Base-by-base conservation (phyloP, 2,329 filamentous ascomycete genomes). In the Venturia oleaginea region DNA sequence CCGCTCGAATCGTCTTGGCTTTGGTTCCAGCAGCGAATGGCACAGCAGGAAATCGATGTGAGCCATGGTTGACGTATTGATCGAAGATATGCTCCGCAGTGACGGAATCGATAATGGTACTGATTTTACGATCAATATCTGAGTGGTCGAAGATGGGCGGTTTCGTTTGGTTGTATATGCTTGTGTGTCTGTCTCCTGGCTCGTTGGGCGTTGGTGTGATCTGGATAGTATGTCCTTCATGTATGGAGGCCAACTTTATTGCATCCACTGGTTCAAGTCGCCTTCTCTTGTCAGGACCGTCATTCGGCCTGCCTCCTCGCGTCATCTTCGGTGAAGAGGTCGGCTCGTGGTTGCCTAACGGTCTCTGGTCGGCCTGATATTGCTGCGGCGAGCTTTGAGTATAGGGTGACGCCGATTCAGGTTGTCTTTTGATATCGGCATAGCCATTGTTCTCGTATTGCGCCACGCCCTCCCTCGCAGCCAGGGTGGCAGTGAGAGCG, bases 401-500 rank as follows among this genome's bases (percentile, higher is more conserved):
- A 30, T 55, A 59, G n/a, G 62, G 62, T 5, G 62, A 63, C 17
- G 46, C 15, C 11, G 62, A 55, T 4, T 57, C 62, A 3, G 62
- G 22, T 13, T 54, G 59, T 32, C 59, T 40, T 22, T 60, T 60
- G n/a, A 60, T 37, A 38, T 60, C 59, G 27, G 15, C 34, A 24
- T 60, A 32, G 40, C 40, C 34, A 43, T 43, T 40, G 17, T 22
- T 43, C 24, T 60, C 59, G 40, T 60, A 60, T 42, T 40, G 37
- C 22, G 55, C 55, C 6, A 40, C 40, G 59, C 59, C 62, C 22
- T 63, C 62, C 22, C 62, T 34, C 11, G 46, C 46, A 10, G 62
- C 87, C 68, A 96, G 73, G 42, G 86, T 91, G 7, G 91, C 90
- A 8, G 90, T 96, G 72, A 96, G 74, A 10, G 89, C 90, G 78